These are phyloP conservation scores for Plantago major DNA, from an alignment of 257 asterid genomes.

Conservation along the genomic window DNA sequence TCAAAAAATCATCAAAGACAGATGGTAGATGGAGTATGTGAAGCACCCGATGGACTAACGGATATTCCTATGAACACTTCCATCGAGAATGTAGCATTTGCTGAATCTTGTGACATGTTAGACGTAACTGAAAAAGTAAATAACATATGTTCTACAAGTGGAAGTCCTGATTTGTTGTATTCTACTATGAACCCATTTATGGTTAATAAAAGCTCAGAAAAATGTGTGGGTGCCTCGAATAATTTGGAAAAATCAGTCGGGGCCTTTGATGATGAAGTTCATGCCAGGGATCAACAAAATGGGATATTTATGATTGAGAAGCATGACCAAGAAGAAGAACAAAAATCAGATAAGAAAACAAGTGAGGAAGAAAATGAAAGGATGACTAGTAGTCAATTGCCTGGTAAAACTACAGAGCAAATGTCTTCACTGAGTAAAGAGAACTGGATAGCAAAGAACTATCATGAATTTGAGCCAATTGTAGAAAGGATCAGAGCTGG, in stretches of 20 bases:
- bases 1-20: slow-evolving; percentile 38
- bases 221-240: slow-evolving; percentile 19
- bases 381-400: slow-evolving; percentile 24
- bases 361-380: slow-evolving; percentile 25
- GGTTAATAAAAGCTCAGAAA: slow-evolving; percentile 26
- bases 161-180: slow-evolving; percentile 17
- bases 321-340: slow-evolving; percentile 23
- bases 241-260: slow-evolving; percentile 21
- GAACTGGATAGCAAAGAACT: slow-evolving; percentile 82
- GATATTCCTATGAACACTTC: slow-evolving; percentile 20
- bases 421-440: slow-evolving; percentile 33
- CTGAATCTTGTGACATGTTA: slow-evolving; percentile 17
- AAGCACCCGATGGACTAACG: slow-evolving; percentile 18
- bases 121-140: slow-evolving; percentile 25
- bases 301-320: slow-evolving; percentile 21
- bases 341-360: slow-evolving; percentile 16
- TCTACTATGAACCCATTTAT: slow-evolving; percentile 18
- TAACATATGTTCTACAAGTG: slow-evolving; percentile 20
- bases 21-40: slow-evolving; percentile 24
- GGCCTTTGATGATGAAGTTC: slow-evolving; percentile 28
- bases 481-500: slow-evolving; percentile 62
- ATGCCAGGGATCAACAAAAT: slow-evolving; percentile 20
- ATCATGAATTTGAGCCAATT: slow-evolving; percentile 77
- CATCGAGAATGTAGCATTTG: slow-evolving; percentile 23
- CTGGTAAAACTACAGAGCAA: slow-evolving; percentile 30